Percentiles rank a stretch among this genome's conserved stretches.
These are phyloP conservation scores for Neofusicoccum kwambonambiense DNA, from an alignment of 2,329 filamentous ascomycete genomes.

Conservation along the genomic window DNA sequence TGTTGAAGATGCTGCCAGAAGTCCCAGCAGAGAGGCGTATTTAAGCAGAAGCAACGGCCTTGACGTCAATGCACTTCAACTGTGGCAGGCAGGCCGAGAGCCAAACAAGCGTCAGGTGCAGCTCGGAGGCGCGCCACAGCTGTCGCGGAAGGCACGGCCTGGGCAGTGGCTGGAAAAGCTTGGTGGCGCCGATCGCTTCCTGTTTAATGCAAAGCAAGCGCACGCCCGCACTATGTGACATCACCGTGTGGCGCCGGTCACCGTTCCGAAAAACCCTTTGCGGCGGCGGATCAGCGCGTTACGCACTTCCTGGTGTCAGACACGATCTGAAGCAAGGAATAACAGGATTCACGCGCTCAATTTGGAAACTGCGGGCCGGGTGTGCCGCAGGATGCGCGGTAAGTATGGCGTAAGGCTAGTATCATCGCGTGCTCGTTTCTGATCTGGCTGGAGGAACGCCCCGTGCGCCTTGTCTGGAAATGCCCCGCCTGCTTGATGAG, in stretches of 20 bases:
- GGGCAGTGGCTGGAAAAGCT: conserved; percentile 15
- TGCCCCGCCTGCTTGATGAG: not conserved
- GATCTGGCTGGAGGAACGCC: not conserved
- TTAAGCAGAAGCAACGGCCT: not conserved
- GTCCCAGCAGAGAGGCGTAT: conserved; percentile 1
- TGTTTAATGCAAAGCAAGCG: not conserved
- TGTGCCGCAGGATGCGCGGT: not conserved
- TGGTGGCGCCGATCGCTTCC: not conserved
- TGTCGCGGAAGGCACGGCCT: not conserved
- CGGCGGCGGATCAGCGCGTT: not conserved
- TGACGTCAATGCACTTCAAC: conserved; percentile 12
- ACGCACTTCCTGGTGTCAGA: not conserved
- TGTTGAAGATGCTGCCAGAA: conserved; percentile 14
- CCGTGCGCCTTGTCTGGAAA: not conserved
- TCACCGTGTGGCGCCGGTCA: conserved; percentile 3
- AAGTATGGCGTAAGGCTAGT: conserved; percentile 17
- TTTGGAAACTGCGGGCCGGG: not conserved
- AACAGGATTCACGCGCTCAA: conserved; percentile 2
- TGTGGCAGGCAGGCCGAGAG: not conserved
- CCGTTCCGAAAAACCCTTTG: not conserved
- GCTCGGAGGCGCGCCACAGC: not conserved
- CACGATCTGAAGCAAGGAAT: conserved; percentile 9
- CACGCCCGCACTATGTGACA: conserved; percentile 5
- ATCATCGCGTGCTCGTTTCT: not conserved
- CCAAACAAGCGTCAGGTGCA: not conserved